These are phyloP conservation scores for Colletotrichum musae DNA, from an alignment of 2,329 filamentous ascomycete species.

Conservation along the genomic window DNA sequence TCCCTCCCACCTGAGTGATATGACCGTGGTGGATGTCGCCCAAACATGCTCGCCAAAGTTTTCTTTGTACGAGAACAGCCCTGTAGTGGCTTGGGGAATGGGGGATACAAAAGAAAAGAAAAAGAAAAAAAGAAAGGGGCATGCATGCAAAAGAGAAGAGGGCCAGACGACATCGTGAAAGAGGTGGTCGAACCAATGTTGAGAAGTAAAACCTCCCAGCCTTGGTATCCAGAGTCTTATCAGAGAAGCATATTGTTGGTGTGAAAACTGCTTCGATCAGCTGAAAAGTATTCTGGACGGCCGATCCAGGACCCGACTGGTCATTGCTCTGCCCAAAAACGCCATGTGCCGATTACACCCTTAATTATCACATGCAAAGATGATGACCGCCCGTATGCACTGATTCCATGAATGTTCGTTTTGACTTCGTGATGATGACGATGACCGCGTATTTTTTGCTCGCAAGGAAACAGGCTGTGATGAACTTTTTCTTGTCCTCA, in stretches of 20 bases:
- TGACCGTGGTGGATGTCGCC: background rate
- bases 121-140: slow-evolving; percentile 1
- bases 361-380: slow-evolving; percentile 40
- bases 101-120: background rate
- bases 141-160: slow-evolving; percentile 7
- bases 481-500: slow-evolving; percentile 34
- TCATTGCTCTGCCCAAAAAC: slow-evolving; percentile 41
- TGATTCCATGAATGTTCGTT: slow-evolving; percentile 42
- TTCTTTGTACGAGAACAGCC: background rate
- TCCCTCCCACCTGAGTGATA: background rate
- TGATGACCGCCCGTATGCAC: slow-evolving; percentile 42
- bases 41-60: background rate
- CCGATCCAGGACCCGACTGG: slow-evolving; percentile 34
- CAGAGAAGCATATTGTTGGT: slow-evolving; percentile 16
- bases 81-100: background rate
- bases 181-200: slow-evolving; percentile 1
- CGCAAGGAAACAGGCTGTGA: slow-evolving; percentile 24
- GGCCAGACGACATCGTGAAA: slow-evolving; percentile 5
- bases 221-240: slow-evolving; percentile 20
- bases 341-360: slow-evolving; percentile 40
- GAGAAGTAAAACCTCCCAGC: background rate
- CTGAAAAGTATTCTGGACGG: slow-evolving; percentile 34
- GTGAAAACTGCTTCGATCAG: slow-evolving; percentile 29
- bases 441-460: slow-evolving; percentile 23
- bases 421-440: slow-evolving; percentile 38